phyloP scores from a whole-genome alignment of 192 early-diverging fungal genomes.

The Linnemannia exigua region DNA sequence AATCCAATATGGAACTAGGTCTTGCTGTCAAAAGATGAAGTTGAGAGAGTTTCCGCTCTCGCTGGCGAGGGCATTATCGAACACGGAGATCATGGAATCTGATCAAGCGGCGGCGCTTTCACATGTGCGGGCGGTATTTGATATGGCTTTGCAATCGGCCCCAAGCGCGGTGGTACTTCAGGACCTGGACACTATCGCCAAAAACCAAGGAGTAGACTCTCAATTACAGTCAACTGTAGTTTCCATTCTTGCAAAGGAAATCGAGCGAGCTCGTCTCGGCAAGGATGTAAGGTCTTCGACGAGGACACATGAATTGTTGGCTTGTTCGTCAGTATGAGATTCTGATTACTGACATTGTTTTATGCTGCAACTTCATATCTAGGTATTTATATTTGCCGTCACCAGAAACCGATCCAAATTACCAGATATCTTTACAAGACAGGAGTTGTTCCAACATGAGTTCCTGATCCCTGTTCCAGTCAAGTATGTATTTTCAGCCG shows the following conservation, averaged over 20 bases:
- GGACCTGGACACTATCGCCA: slow-evolving; percentile 65
- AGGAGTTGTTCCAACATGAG: slow-evolving; percentile 56
- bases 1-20: not conserved
- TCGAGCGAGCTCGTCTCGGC: slow-evolving; percentile 19
- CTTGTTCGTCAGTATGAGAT: no score
- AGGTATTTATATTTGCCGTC: slow-evolving; percentile 62
- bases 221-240: slow-evolving; percentile 24
- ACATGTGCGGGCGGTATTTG: slow-evolving; percentile 36
- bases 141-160: slow-evolving; percentile 55
- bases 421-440: slow-evolving; percentile 49
- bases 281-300: slow-evolving; percentile 22
- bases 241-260: slow-evolving; percentile 33
- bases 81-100: slow-evolving; percentile 46
- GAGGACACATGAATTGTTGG: not conserved
- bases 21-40: slow-evolving; percentile 18
- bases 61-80: slow-evolving; percentile 29
- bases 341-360: not conserved
- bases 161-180: slow-evolving; percentile 67
- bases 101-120: slow-evolving; percentile 24
- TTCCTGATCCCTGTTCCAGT: slow-evolving; percentile 58
- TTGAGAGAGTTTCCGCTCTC: slow-evolving; percentile 40
- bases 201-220: slow-evolving; percentile 39
- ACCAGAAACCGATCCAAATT: slow-evolving; percentile 53
- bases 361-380: not conserved
- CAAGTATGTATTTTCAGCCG: slow-evolving; percentile 39